Evolutionary conservation across 495 filamentous ascomycete species (phyloP), one percentile per base, ranked within the genome.

Genomic region (Saxophila tyrrhenica): DNA sequence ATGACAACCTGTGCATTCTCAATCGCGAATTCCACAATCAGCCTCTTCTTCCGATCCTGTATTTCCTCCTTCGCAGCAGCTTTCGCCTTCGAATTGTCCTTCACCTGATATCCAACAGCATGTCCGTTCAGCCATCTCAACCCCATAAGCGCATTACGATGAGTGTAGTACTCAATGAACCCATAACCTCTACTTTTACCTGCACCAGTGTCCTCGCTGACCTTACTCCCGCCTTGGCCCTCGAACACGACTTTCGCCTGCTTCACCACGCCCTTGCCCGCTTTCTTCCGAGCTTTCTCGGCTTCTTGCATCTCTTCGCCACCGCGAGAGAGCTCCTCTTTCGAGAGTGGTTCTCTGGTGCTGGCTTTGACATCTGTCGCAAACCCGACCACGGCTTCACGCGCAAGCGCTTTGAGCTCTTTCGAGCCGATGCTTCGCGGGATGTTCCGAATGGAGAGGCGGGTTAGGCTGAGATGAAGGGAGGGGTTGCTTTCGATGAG

Each of bases 11-110:
- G 87, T 5, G 87, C 89, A 61, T 99, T 99, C 69, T 99, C 92
- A 65, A 99, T 95, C 13, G 92, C 91, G 71, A 99, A 99, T 66
- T 99, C 92, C 35, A 90, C 91, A 67, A 99, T 87, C 47, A 97
- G 68, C 15, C 90, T 74, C 68, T 86, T 86, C 67, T 81, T 86
- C 65, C 73, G 77, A 48, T 84, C 82, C 52, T 74, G 65, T 23
- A 69, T 59, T 0, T 68, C 70, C 17, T 77, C 77, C 21, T 67
- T 67, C 8, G 70, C 54, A 20, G 53, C 25, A 25, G 64, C 59
- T 22, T 66, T 66, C 21, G 47, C 35, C 47, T 69, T 69, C 3
- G 20, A 13, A 32, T 61, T 62, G 23, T 62, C 68, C 48, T 62
- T 62, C 7, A 65, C 63, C 11, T 52, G 44, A 53, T 71, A 70